Base-by-base conservation (phyloP, 2,329 filamentous ascomycete genomes). In the Colletotrichum chlorophyti region DNA sequence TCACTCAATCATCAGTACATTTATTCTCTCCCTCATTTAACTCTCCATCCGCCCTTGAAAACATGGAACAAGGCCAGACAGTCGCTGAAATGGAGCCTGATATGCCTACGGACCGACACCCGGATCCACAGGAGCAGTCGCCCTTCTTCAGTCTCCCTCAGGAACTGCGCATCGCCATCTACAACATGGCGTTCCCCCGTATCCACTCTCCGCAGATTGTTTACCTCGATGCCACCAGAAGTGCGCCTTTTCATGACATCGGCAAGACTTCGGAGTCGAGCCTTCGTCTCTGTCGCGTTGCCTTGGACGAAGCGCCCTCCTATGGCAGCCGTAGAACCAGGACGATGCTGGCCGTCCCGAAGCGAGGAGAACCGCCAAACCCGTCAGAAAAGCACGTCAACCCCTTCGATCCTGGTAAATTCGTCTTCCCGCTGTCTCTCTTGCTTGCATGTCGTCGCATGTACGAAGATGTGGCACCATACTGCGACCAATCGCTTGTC, bases 401-500 rank as follows among this genome's bases (percentile, higher is more conserved):
- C n/a, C n/a, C n/a, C n/a, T n/a, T n/a, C n/a, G n/a, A n/a, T n/a
- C n/a, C n/a, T n/a, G n/a, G n/a, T n/a, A n/a, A n/a, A n/a, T n/a
- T 31, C 14, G 19, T 34, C 6, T 41, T 24, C 15, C 48, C 53
- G 3, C 19, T 46, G n/a, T 15, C 53, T 6, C 48, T 53, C 0
- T 10, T 40, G 7, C 34, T 58, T 21, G 41, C 41, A 10, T 58
- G 53, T 14, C 53, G 48, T 21, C 34, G 53, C 15, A 40, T 58
- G 40, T 46, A 46, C 21, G 41, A 46, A 10, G 53, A 58, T 6
- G 32, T 58, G 12, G 53, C 48, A 23, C 41, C 41, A 26, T 34
- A 46, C 5, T 58, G 53, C 11, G 53, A 58, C 17, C 48, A 58
- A 6, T 53, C 48, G 6, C 3, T 58, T 23, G 48, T 48, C 17